Conservation (phyloP, 1,284 basidiomycete genomes). For the Naganishia sp. region DNA sequence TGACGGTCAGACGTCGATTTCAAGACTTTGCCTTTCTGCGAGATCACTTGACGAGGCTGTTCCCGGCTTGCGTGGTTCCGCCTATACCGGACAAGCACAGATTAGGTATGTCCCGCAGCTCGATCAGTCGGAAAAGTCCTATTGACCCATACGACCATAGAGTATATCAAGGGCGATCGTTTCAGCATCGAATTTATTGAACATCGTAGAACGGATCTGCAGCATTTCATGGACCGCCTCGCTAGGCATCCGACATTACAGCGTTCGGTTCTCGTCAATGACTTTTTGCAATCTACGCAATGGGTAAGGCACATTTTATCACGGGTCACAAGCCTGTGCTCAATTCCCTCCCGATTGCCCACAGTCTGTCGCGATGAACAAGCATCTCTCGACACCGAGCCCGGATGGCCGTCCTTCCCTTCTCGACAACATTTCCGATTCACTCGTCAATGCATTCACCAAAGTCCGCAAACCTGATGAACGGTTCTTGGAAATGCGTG, state of each 20-base stretch:
- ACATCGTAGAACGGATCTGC: constrained; percentile 75
- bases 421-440: constrained; percentile 92
- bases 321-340: too few relatives aligned
- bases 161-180: constrained; percentile 95
- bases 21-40: constrained; percentile 96
- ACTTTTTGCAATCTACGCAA: constrained; percentile 95
- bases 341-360: neutral
- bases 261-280: constrained; percentile 79
- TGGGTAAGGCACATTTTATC: constrained; percentile 64
- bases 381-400: constrained; percentile 84
- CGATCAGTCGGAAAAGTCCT: neutral
- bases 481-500: constrained; percentile 86
- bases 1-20: constrained; percentile 83
- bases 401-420: constrained; percentile 76
- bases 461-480: constrained; percentile 96
- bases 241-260: constrained; percentile 93
- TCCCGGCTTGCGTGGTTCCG: constrained; percentile 94
- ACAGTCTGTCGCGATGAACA: constrained; percentile 92
- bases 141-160: constrained; percentile 53
- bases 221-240: constrained; percentile 88
- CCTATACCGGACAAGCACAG: constrained; percentile 96
- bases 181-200: constrained; percentile 98
- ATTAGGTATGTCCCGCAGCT: constrained; percentile 65
- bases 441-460: constrained; percentile 84
- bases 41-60: constrained; percentile 84